phyloP scores from a whole-genome alignment of 148 eudicot genomes.

The Rhododendron williamsianum region DNA sequence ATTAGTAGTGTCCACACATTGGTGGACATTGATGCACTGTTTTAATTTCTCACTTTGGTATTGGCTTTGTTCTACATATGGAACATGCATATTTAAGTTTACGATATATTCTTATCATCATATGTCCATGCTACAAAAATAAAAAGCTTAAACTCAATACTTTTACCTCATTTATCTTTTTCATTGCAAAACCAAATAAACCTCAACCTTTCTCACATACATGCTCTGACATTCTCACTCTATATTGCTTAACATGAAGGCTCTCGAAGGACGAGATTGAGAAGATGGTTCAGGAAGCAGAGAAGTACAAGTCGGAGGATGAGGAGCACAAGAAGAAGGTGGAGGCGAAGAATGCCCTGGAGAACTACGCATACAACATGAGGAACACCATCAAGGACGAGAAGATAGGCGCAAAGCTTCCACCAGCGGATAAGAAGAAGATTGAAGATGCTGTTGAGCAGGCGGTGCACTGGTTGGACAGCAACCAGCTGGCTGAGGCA shows the following conservation, averaged over 20 bases:
- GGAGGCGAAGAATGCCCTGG: neutral
- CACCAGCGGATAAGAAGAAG: conserved; percentile 38
- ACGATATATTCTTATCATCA: too few relatives aligned
- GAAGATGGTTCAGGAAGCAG: conserved; percentile 51
- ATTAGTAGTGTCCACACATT: neutral
- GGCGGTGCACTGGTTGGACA: conserved; percentile 39
- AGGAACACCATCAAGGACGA: conserved; percentile 43
- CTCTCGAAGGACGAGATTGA: conserved; percentile 43
- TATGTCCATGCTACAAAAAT: neutral
- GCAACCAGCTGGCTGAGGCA: conserved; percentile 44
- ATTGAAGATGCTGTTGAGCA: conserved; percentile 41
- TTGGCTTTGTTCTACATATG: neutral
- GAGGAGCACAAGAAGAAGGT: conserved; percentile 31
- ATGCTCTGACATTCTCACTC: neutral
- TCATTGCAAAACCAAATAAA: neutral
- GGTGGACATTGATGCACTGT: neutral
- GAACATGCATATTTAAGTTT: neutral
- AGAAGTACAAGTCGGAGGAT: conserved; percentile 52
- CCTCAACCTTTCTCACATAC: neutral
- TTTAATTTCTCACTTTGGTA: neutral
- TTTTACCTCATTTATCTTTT: too few relatives aligned
- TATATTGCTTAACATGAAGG: neutral
- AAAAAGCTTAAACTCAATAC: neutral
- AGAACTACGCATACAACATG: conserved; percentile 16
- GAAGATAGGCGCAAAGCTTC: conserved; percentile 36